Evolutionary conservation across 306 rosid genomes (phyloP).

Genomic region (Morella rubra): DNA sequence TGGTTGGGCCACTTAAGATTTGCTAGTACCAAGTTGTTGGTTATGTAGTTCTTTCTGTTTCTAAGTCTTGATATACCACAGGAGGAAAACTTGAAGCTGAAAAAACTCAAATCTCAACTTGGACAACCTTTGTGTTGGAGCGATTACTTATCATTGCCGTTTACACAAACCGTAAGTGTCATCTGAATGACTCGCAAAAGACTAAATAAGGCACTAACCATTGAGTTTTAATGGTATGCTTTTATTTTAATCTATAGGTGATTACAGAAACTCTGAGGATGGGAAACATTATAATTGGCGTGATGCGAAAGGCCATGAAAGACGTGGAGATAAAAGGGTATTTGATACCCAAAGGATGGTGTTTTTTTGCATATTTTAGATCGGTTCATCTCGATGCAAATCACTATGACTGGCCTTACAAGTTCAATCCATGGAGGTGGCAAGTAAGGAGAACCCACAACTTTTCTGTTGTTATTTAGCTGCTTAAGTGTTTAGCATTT

Average conservation of each 20-base stretch:
- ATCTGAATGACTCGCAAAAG: constrained; percentile 1
- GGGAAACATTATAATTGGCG: constrained; percentile 82
- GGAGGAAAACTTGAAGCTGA: constrained; percentile 84
- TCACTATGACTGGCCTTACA: constrained; percentile 69
- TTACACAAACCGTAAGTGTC: constrained; percentile 73
- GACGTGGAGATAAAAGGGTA: constrained; percentile 84
- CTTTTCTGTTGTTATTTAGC: background rate
- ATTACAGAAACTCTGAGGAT: constrained; percentile 83
- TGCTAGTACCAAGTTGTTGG: constrained; percentile 13
- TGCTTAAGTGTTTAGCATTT: constrained; percentile 2
- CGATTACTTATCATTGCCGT: constrained; percentile 82
- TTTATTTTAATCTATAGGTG: constrained; percentile 45
- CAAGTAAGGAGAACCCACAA: constrained; percentile 52
- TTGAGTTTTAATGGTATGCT: background rate
- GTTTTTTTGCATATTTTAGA: constrained; percentile 71
- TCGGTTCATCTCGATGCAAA: constrained; percentile 89
- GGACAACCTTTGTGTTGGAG: constrained; percentile 73
- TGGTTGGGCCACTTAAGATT: constrained; percentile 1
- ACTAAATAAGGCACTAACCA: background rate
- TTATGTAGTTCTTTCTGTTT: background rate
- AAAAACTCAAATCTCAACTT: constrained; percentile 59
- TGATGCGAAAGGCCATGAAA: constrained; percentile 85
- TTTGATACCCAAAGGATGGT: constrained; percentile 86
- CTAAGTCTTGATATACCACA: constrained; percentile 31
- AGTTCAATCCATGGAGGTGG: constrained; percentile 99